Conservation (phyloP, 345 rosid genomes). For the Salix arbutifolia region DNA sequence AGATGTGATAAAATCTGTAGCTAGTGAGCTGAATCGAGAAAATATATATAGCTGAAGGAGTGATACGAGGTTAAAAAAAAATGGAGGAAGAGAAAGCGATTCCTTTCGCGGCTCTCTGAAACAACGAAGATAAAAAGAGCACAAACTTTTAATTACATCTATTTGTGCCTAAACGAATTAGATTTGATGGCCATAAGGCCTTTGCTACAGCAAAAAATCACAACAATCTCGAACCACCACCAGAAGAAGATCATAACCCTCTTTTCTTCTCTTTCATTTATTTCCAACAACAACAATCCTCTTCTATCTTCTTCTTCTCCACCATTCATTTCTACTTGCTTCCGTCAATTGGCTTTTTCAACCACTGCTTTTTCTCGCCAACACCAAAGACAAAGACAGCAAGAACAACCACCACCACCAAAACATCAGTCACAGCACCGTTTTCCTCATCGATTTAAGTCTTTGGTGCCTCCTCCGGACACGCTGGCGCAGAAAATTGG, state of each 20-base stretch:
- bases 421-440: conserved; percentile 7
- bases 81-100: background rate
- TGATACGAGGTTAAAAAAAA: too few relatives aligned
- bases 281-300: background rate
- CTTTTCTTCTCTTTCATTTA: conserved; percentile 4
- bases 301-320: conserved; percentile 11
- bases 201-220: conserved; percentile 19
- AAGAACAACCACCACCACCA: conserved; percentile 18
- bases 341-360: conserved; percentile 19
- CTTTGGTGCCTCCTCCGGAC: conserved; percentile 33
- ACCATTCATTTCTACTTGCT: background rate
- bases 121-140: background rate
- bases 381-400: background rate
- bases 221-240: conserved; percentile 36
- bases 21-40: background rate
- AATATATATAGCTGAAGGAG: background rate
- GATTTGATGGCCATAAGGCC: conserved; percentile 81
- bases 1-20: background rate
- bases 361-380: background rate
- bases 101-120: conserved; percentile 12
- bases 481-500: conserved; percentile 99
- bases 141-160: background rate
- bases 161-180: background rate
- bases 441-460: conserved; percentile 21
- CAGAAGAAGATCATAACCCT: conserved; percentile 9